Conservation (phyloP, 177 flowering plant genomes). For the Tripterygium wilfordii region DNA sequence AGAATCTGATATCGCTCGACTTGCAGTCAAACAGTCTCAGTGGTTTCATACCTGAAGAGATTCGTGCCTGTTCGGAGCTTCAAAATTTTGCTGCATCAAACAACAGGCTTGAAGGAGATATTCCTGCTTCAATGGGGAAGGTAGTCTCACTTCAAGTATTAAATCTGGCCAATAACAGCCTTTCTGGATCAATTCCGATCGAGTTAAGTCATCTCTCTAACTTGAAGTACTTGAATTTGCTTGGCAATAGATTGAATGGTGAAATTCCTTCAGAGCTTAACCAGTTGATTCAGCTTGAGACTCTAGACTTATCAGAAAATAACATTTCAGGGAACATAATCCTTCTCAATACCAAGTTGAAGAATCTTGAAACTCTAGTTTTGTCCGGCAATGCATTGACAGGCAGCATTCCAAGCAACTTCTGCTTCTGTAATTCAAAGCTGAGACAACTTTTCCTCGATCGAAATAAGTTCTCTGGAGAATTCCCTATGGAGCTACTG, state of each 20-base stretch:
- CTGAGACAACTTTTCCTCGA: conserved; percentile 47
- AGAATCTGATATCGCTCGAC: conserved; percentile 51
- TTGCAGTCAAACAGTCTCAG: conserved; percentile 63
- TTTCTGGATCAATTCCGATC: conserved; percentile 63
- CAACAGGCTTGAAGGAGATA: conserved; percentile 60
- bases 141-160: conserved; percentile 46
- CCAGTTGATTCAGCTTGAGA: conserved; percentile 43
- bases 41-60: conserved; percentile 61
- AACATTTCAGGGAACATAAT: conserved; percentile 56
- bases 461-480: conserved; percentile 59
- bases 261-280: conserved; percentile 56
- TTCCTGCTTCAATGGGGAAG: conserved; percentile 54
- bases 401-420: conserved; percentile 39
- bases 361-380: conserved; percentile 45
- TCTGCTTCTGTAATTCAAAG: conserved; percentile 48
- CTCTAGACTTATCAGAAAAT: conserved; percentile 69
- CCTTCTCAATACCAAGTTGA: conserved; percentile 28
- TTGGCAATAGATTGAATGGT: conserved; percentile 62
- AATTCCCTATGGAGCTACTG: conserved; percentile 49
- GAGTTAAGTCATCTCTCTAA: conserved; percentile 43
- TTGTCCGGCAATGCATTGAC: conserved; percentile 56
- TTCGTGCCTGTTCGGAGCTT: conserved; percentile 45
- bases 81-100: conserved; percentile 59
- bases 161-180: conserved; percentile 72
- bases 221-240: conserved; percentile 71